Conservation (phyloP, 192 early-diverging fungal species). For the Coemansia sp. region DNA sequence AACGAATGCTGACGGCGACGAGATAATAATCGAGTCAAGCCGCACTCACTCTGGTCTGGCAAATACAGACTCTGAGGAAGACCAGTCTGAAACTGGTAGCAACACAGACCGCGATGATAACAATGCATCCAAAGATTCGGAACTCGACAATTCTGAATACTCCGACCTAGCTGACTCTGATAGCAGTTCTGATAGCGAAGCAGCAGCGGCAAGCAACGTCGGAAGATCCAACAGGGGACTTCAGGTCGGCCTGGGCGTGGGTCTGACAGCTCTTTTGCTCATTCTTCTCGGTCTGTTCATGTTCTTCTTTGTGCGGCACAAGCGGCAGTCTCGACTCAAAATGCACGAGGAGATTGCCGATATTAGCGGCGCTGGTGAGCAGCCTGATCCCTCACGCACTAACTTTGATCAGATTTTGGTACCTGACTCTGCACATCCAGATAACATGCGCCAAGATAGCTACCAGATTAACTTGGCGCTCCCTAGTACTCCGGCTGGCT, state of each 20-base stretch:
- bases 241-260: conserved; percentile 5
- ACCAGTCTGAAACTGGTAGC: neutral
- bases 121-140: neutral
- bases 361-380: neutral
- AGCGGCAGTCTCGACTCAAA: neutral
- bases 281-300: neutral
- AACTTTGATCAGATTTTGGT: neutral
- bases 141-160: neutral
- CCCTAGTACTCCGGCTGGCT: neutral
- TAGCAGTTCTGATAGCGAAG: neutral
- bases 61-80: neutral
- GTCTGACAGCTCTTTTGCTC: neutral
- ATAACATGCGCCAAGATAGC: neutral
- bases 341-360: neutral
- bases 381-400: neutral
- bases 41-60: neutral
- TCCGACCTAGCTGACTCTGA: neutral
- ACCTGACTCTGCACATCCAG: neutral
- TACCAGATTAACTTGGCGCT: neutral
- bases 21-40: no score
- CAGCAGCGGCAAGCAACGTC: neutral
- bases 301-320: neutral
- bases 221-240: neutral
- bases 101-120: neutral
- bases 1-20: neutral